Evolutionary conservation across 1,284 basidiomycete genomes (phyloP).

Genomic region (Athelia psychrophila): DNA sequence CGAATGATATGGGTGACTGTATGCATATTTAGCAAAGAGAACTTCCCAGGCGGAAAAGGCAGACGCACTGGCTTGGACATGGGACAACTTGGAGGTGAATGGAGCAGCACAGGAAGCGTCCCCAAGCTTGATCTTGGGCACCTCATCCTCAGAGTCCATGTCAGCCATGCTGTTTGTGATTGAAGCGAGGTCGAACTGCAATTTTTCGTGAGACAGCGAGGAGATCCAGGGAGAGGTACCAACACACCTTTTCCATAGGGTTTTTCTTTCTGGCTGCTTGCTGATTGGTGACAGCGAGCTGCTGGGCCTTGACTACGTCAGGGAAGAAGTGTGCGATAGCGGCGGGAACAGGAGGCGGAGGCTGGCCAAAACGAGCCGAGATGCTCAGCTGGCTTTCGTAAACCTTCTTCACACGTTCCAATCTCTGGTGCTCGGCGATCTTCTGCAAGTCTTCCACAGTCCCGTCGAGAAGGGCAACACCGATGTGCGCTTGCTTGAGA

Average conservation of each 20-base stretch:
- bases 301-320: conserved; percentile 87
- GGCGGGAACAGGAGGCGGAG: conserved; percentile 86
- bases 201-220: neutral
- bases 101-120: conserved; percentile 96
- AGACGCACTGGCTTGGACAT: conserved; percentile 85
- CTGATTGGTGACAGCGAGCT: conserved; percentile 66
- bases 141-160: conserved; percentile 90
- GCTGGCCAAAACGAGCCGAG: conserved; percentile 84
- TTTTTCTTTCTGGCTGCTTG: conserved; percentile 72
- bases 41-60: conserved; percentile 26
- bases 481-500: conserved; percentile 93
- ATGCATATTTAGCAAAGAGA: neutral
- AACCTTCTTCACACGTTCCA: conserved; percentile 91
- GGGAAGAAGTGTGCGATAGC: conserved; percentile 84
- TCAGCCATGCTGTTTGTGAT: conserved; percentile 91
- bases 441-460: conserved; percentile 88
- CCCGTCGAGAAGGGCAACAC: conserved; percentile 90
- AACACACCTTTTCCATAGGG: conserved; percentile 83
- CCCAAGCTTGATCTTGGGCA: conserved; percentile 95
- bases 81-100: conserved; percentile 93
- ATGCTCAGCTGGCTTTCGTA: conserved; percentile 93
- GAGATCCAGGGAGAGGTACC: conserved; percentile 25
- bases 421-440: conserved; percentile 88
- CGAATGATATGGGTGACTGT: conserved; percentile 92
- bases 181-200: conserved; percentile 80